Conservation (phyloP, 495 filamentous ascomycete species). For the Lasiosphaeris hirsuta region DNA sequence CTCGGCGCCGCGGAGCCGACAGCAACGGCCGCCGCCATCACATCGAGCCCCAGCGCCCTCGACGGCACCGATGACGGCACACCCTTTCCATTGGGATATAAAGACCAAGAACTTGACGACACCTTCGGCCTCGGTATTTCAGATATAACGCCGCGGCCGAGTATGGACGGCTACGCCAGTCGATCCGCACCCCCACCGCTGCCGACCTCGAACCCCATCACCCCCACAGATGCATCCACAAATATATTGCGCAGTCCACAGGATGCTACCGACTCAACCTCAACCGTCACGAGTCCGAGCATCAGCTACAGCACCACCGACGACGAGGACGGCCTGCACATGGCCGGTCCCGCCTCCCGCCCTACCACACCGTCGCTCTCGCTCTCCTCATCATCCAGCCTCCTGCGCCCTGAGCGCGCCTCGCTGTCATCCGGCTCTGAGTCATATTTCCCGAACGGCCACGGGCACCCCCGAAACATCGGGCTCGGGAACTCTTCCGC, state of each 20-base stretch:
- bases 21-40: constrained; percentile 9
- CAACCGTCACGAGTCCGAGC: constrained; percentile 50
- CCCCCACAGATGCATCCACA: constrained; percentile 11
- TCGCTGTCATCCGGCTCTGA: constrained; percentile 59
- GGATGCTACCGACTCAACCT: constrained; percentile 9
- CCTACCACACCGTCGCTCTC: constrained; percentile 16
- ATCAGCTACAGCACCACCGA: constrained; percentile 72
- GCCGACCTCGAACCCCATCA: constrained; percentile 17
- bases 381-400: constrained; percentile 29
- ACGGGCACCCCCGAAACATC: constrained; percentile 3
- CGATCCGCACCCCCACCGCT: constrained; percentile 14
- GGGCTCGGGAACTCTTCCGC: constrained; percentile 2
- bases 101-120: constrained; percentile 7
- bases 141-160: constrained; percentile 45
- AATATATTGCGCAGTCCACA: constrained; percentile 3
- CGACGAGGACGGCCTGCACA: constrained; percentile 70
- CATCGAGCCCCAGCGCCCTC: constrained; percentile 14
- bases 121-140: constrained; percentile 47
- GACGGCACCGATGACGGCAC: not conserved
- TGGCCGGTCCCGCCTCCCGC: constrained; percentile 40
- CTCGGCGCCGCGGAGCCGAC: not conserved
- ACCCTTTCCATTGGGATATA: not conserved
- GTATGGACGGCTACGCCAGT: constrained; percentile 41
- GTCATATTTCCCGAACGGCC: constrained; percentile 56
- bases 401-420: constrained; percentile 41